Base-by-base conservation (phyloP, 495 filamentous ascomycete genomes). In the Talaromyces borbonicus region DNA sequence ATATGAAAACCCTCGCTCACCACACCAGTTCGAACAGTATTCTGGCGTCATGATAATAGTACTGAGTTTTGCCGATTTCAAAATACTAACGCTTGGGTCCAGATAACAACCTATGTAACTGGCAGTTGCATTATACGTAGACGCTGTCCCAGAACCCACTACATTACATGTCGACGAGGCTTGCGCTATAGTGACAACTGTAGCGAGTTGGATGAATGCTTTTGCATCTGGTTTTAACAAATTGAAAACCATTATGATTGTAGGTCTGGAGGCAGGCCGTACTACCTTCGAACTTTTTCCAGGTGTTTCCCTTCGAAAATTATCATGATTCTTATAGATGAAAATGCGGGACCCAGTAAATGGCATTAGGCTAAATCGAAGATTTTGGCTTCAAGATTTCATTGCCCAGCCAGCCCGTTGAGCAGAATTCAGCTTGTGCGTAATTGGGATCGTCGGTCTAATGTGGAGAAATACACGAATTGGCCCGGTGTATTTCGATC, bases 1-100 rank as follows among this genome's bases (percentile, higher is more conserved):
- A n/a, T 35, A 35, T 16, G 32, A 14, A 35, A 35, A 35, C 7
- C 32, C 32, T 8, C 8, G 9, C 9, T 35, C 9, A 35, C 32
- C 32, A 35, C 32, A 35, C 32, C 32, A 35, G 32, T 18, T 35
- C 14, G 32, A 3, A 35, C 32, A 35, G 14, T 35, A 35, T 18
- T 35, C 32, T 18, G 32, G 32, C 14, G 32, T 35, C 32, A 35
- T 35, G 32, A 35, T 35, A 35, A 35, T 35, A 8, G 32, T 35
- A 18, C 32, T 35, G 8, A 35, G 32, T 8, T 35, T 35, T 5
- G 32, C 32, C 19, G 9, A 14, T 18, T 9, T 35, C 14, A 35
- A n/a, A 18, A 35, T 35, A 12, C 14, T 16, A 14, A 35, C 32
- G 32, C 32, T 35, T 7, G 32, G 32, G 7, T 35, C 32, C 4